Base-by-base conservation (phyloP, 768 basidiomycete species). In the Xerocomus brunneocitrinus region DNA sequence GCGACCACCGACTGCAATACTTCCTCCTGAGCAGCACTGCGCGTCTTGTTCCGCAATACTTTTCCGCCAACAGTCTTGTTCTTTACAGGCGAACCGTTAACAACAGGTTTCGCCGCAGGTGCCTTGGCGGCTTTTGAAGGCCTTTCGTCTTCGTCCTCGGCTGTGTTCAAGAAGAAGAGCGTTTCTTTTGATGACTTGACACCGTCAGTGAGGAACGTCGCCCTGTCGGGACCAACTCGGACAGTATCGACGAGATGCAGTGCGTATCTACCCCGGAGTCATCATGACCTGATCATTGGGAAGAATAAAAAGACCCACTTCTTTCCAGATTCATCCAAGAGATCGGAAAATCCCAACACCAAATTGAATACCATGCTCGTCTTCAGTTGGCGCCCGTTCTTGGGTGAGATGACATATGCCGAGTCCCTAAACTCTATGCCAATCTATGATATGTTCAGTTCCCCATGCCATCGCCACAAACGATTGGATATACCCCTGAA, bases 351-450 rank as follows among this genome's bases (percentile, higher is more conserved):
- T 3, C 94, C 94, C 46, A 98, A 76, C 19, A 81, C 80, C 32
- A 99, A 75, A 64, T 86, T 90, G 67, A 97, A 76, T 27, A 91
- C 79, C 94, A 95, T 97, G 63, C 86, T 85, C 49, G 84, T 74
- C 63, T 81, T 84, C 46, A 98, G 67, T 13, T 71, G 72, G 9
- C 87, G 83, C 7, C 72, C 72, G 62, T 91, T 95, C 74, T 95
- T 98, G 8, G 84, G 58, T 5, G 87, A 87, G 35, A 98, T 74
- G 12, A 94, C 72, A 67, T 94, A 97, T 0, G 84, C 76, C 9
- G 87, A 82, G 65, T 99, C 95, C 39, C 94, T 84, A 73, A 95
- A 98, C 68, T 99, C 95, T 66, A 98, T 83, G 6, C 95, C 95
- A 68, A 86, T 98, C 95, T 98, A 61, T n/a, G 22, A 43, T 35